Base-by-base conservation (phyloP, 1,284 basidiomycete species). In the Caloboletus firmus region DNA sequence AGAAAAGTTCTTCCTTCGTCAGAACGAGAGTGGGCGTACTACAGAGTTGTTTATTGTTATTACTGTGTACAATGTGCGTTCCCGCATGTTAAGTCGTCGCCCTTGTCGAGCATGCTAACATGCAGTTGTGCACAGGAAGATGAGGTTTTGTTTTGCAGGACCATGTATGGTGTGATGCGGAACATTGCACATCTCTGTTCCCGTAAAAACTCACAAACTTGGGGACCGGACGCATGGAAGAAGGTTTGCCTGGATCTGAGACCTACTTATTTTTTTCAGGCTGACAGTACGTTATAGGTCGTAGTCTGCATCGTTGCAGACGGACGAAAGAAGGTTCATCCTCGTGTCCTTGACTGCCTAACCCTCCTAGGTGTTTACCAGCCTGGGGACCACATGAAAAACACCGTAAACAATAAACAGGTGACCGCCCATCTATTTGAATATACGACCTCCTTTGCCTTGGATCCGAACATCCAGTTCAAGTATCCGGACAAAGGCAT, bases 201-300 rank as follows among this genome's bases (percentile, higher is more conserved):
- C 11, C 82, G 96, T 35, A 95, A 95, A 73, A 94, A 94, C 64
- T 95, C 92, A 12, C 85, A 93, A 55, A 96, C 93, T 0, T 99
- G 96, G 97, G 96, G 96, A 4, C 83, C 86, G 8, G 93, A 98
- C 52, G 89, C 93, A 0, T 99, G 96, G 96, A 93, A 98, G 69
- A 98, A 97, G 83, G 92, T 89, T 37, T 37, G 24, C 9, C 9
- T n/a, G 24, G 44, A 36, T 32, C 32, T 34, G 17, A 49, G 12
- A 44, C 22, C 2, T 11, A 12, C 41, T 3, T 8, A 10, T 26
- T 13, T 20, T 11, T 24, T 37, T 45, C 13, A 7, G 12, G 11
- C 39, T 62, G 18, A 59, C 20, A 34, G 1, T 32, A 9, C 26
- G 12, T 12, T 41, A 5, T 36, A 95, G 91, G 89, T 97, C 18